Evolutionary conservation across 1,284 basidiomycete species (phyloP).

Genomic region (Peniophora sp.): DNA sequence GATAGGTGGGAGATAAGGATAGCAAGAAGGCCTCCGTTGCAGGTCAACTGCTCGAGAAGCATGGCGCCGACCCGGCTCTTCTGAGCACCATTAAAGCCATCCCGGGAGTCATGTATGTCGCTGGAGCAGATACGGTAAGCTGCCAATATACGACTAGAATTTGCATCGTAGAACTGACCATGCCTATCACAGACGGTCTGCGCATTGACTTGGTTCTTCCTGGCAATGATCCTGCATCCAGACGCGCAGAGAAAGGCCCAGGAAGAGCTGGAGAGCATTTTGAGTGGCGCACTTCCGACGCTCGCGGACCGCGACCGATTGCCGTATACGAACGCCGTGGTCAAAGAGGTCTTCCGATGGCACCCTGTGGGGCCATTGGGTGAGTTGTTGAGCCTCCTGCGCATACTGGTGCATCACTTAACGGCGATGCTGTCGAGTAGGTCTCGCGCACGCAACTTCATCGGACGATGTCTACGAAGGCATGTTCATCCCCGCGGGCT

Average conservation of each 20-base stretch:
- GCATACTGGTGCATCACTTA: no score
- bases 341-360: conserved; percentile 12
- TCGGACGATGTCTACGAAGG: conserved; percentile 13
- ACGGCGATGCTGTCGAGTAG: background rate
- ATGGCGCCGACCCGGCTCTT: no score
- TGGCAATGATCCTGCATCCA: conserved; percentile 12
- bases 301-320: conserved; percentile 8
- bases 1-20: no score
- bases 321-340: conserved; percentile 11
- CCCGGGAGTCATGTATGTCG: background rate
- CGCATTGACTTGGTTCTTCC: conserved; percentile 4
- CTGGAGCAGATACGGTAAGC: background rate
- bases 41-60: no score
- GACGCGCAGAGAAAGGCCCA: conserved; percentile 9
- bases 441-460: no score
- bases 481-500: conserved; percentile 11
- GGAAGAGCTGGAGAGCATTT: conserved; percentile 11
- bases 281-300: conserved; percentile 10
- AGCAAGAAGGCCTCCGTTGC: no score
- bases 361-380: conserved; percentile 9
- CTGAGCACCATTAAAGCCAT: background rate
- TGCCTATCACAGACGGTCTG: conserved; percentile 5
- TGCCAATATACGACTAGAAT: no score
- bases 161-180: no score
- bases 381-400: background rate